phyloP scores from a whole-genome alignment of 768 basidiomycete genomes.

The Mycena amicta region DNA sequence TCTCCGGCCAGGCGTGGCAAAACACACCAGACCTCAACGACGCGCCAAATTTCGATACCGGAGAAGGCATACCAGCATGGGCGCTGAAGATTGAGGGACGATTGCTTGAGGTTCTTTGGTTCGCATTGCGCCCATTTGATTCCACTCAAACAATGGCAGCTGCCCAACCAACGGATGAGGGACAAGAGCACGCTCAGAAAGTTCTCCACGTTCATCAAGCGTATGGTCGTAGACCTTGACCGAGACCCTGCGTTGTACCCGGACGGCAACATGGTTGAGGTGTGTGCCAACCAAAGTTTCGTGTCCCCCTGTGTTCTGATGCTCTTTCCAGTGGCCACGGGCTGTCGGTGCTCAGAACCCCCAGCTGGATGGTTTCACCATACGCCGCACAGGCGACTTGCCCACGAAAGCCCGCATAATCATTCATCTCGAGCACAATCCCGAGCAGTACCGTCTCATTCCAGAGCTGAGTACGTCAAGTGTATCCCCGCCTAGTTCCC shows the following conservation, averaged over 20 bases:
- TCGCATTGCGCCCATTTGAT: neutral
- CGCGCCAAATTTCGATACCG: slow-evolving; percentile 69
- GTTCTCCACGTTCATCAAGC: slow-evolving; percentile 84
- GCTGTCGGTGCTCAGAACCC: slow-evolving; percentile 57
- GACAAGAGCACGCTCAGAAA: slow-evolving; percentile 69
- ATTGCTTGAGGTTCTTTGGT: slow-evolving; percentile 72
- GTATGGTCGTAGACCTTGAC: slow-evolving; percentile 85
- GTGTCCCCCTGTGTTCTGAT: neutral
- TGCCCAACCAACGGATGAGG: slow-evolving; percentile 60
- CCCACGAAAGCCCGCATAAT: slow-evolving; percentile 79
- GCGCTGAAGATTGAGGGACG: slow-evolving; percentile 85
- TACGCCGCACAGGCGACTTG: slow-evolving; percentile 79
- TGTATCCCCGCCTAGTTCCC: no score
- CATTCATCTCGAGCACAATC: slow-evolving; percentile 84
- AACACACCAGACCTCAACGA: slow-evolving; percentile 49
- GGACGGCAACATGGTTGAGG: slow-evolving; percentile 90
- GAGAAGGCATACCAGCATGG: slow-evolving; percentile 91
- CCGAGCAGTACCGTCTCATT: slow-evolving; percentile 81
- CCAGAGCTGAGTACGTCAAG: slow-evolving; percentile 64
- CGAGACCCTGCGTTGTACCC: slow-evolving; percentile 79
- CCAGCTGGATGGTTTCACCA: slow-evolving; percentile 82
- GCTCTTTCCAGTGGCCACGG: slow-evolving; percentile 58
- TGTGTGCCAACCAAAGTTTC: slow-evolving; percentile 33
- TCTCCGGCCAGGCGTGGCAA: slow-evolving; percentile 88
- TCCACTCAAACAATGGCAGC: slow-evolving; percentile 35